Conservation (phyloP, 2,329 filamentous ascomycete genomes). For the Penicillium brevicompactum region DNA sequence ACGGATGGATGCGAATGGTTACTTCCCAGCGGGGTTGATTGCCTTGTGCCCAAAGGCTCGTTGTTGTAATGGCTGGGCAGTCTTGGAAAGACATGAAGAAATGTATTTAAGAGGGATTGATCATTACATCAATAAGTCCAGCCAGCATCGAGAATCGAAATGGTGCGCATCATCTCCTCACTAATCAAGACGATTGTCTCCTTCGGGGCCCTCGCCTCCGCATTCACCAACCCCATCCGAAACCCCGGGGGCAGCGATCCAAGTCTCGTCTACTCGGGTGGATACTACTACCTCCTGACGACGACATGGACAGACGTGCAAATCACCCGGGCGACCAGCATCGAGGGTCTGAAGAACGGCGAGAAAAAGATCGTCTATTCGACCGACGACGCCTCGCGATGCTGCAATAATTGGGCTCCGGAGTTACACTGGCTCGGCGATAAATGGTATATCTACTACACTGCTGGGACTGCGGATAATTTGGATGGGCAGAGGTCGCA, state of each 20-base stretch:
- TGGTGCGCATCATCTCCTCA: not conserved
- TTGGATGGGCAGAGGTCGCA: slow-evolving; percentile 55
- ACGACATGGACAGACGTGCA: slow-evolving; percentile 60
- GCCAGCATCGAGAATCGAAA: not conserved
- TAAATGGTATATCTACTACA: slow-evolving; percentile 61
- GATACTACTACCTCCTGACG: slow-evolving; percentile 61
- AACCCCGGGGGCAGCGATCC: slow-evolving; percentile 56
- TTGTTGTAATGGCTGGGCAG: not conserved
- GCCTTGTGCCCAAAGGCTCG: not conserved
- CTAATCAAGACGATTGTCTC: not conserved
- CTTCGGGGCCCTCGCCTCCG: not conserved
- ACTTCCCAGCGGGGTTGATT: not conserved
- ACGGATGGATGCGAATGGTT: not conserved
- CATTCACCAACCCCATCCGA: slow-evolving; percentile 57
- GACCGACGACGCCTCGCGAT: slow-evolving; percentile 49
- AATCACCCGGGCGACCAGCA: slow-evolving; percentile 56
- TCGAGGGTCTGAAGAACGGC: slow-evolving; percentile 58
- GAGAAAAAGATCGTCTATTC: slow-evolving; percentile 54
- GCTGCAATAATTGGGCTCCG: slow-evolving; percentile 62
- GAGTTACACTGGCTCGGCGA: slow-evolving; percentile 57
- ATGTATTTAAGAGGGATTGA: not conserved
- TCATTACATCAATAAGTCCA: not conserved
- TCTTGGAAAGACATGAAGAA: not conserved
- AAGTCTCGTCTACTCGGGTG: slow-evolving; percentile 54
- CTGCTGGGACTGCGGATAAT: slow-evolving; percentile 49